Evolutionary conservation across 2,329 filamentous ascomycete genomes (phyloP), one percentile per base, ranked within the genome.

Genomic region (Aspergillus texensis): DNA sequence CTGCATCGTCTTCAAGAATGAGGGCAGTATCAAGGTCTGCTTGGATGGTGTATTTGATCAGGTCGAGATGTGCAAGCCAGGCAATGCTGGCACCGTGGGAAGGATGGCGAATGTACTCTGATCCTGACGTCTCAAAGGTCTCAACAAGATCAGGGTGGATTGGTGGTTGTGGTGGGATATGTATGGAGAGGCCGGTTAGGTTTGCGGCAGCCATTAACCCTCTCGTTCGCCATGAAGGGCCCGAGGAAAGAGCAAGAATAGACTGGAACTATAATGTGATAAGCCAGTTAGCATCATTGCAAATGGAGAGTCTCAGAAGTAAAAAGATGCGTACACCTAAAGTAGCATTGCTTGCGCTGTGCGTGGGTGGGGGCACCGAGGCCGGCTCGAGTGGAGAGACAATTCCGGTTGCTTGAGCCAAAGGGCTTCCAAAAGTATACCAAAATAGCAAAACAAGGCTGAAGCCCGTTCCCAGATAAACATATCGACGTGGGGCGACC

Each of bases 51-150:
- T 64, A 57, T 26, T 62, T 48, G 68, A 67, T 65, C 0, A 74
- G 76, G 52, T 79, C 78, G 72, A 81, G 75, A 61, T 83, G 81
- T 0, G 75, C 77, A 6, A 76, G 70, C 80, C 80, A 82, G 2
- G 73, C 78, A 65, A 59, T 78, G 68, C 65, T 72, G 63, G 73
- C 79, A 74, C 61, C 66, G 19, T 58, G 58, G 16, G 57, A 58
- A 0, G 63, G 61, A 28, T 64, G 69, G n/a, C 36, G 19, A 3
- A 36, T 58, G 11, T 61, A 50, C 11, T 58, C 57, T 3, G 54
- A 34, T 1, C 67, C 74, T 57, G 71, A 67, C 4, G 64, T 62
- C n/a, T 69, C 65, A 59, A 77, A 79, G 12, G 69, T 74, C 21
- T 67, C 61, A 45, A 75, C 62, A 36, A 76, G 52, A 19, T 71